A percentile compares a stretch with the other conserved stretches of the same genome.
Evolutionary conservation across 345 rosid genomes (phyloP).

Genomic region (Moricandia moricandioides): DNA sequence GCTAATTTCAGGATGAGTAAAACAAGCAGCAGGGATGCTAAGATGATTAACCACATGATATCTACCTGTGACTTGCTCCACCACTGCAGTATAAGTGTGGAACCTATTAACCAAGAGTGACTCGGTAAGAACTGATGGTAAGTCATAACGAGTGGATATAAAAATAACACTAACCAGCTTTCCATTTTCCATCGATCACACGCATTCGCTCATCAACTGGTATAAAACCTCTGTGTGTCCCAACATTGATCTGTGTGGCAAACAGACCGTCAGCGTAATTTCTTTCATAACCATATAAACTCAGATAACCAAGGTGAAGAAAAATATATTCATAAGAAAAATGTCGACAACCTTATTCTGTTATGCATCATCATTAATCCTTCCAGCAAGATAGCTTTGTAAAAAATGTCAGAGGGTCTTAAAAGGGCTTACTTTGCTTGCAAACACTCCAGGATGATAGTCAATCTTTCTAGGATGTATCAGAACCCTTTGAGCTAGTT

Average conservation of each 20-base stretch:
- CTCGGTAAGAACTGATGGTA: not conserved
- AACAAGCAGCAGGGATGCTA: slow-evolving; percentile 98
- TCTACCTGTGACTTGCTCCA: slow-evolving; percentile 89
- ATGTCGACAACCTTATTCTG: not conserved
- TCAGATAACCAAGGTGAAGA: not conserved
- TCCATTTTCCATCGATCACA: slow-evolving; percentile 77
- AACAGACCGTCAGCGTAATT: not conserved
- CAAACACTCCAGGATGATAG: slow-evolving; percentile 92
- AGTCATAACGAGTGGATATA: not conserved
- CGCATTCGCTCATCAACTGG: slow-evolving; percentile 89
- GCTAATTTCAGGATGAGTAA: slow-evolving; percentile 99
- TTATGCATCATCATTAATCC: not conserved
- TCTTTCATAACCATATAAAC: slow-evolving; percentile 7
- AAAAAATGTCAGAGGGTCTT: not conserved
- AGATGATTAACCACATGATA: slow-evolving; percentile 90
- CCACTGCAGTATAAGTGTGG: slow-evolving; percentile 93
- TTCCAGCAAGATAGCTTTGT: not conserved
- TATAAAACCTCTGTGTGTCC: slow-evolving; percentile 80
- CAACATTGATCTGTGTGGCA: slow-evolving; percentile 68
- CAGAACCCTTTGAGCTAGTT: slow-evolving; percentile 90
- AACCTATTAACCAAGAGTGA: slow-evolving; percentile 49
- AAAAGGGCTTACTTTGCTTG: slow-evolving; percentile 66
- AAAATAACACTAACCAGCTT: slow-evolving; percentile 52
- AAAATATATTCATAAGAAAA: not conserved
- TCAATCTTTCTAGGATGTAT: slow-evolving; percentile 93